Base-by-base conservation (phyloP, 2,329 filamentous ascomycete species). In the Botrytis sinoallii region DNA sequence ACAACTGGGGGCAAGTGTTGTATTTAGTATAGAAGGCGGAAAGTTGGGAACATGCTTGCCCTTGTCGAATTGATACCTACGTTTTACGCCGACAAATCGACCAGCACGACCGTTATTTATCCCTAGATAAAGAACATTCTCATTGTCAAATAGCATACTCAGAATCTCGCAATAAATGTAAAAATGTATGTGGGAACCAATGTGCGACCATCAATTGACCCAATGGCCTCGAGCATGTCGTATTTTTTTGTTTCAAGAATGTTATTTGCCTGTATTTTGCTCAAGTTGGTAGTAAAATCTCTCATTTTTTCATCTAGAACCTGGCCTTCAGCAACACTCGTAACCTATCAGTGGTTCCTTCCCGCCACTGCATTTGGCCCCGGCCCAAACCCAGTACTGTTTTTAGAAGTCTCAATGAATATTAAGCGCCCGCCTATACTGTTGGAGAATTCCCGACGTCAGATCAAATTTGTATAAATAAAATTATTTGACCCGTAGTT, bases 1-100 rank as follows among this genome's bases (percentile, higher is more conserved):
- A 60, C 78, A 82, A 73, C 83, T 81, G 68, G 82, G 83, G 5
- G 84, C 81, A 1, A 83, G 81, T 57, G 83, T 84, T 46, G 82
- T 82, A 10, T 60, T 85, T 29, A 78, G 79, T n/a, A 79, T 84
- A 73, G 78, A 77, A 22, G 77, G 79, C 42, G 78, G 76, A 9
- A 78, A 77, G 18, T 78, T 79, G 61, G 75, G 81, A 67, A 79
- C 80, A 71, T 84, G 83, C 73, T 84, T 80, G 77, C 82, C 81
- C 18, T 77, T 79, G 59, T 75, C 77, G n/a, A 73, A 71, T 20
- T 75, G 52, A 68, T 42, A 18, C 46, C 35, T 22, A 7, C 25
- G 9, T 3, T 42, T 25, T 22, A 9, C 16, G n/a, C 48, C 48
- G 73, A 65, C 8, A 7, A 22, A 25, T 40, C 22, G 22, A 57